phyloP scores from a whole-genome alignment of 306 rosid species.

The Cotoneaster glaucophyllus region DNA sequence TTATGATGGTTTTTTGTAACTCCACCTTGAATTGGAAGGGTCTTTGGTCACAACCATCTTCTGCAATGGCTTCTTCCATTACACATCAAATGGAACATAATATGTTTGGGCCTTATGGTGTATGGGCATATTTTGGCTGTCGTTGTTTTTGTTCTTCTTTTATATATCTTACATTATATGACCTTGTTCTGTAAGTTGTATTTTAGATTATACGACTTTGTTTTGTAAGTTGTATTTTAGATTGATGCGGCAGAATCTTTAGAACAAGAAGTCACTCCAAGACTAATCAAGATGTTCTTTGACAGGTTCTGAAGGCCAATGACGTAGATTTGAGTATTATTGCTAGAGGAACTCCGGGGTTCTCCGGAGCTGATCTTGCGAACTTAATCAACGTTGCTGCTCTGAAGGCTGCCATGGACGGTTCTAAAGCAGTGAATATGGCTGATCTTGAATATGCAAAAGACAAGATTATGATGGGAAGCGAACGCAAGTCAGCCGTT shows the following conservation, averaged over 20 bases:
- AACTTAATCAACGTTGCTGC: constrained; percentile 86
- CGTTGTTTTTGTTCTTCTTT: too few species aligned
- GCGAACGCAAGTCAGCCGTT: constrained; percentile 79
- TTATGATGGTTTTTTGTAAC: not conserved
- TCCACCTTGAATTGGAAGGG: not conserved
- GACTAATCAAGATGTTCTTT: not conserved
- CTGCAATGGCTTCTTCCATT: not conserved
- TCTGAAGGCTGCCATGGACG: constrained; percentile 86
- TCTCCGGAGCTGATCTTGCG: constrained; percentile 92
- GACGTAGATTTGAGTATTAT: constrained; percentile 74
- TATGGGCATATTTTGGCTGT: not conserved
- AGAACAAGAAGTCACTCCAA: not conserved
- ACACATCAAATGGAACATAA: not conserved
- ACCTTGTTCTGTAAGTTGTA: not conserved
- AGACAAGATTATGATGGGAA: constrained; percentile 94
- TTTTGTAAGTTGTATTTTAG: not conserved
- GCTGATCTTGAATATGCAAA: constrained; percentile 77
- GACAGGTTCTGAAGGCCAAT: constrained; percentile 72
- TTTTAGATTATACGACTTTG: not conserved
- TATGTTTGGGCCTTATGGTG: not conserved
- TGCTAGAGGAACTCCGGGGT: constrained; percentile 85
- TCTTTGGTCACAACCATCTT: not conserved
- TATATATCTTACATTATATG: not conserved
- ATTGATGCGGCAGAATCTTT: not conserved
- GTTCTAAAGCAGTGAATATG: constrained; percentile 79